These are phyloP conservation scores for Zea mays DNA, from an alignment of 176 grass and related monocot genomes.

Conservation along the genomic window DNA sequence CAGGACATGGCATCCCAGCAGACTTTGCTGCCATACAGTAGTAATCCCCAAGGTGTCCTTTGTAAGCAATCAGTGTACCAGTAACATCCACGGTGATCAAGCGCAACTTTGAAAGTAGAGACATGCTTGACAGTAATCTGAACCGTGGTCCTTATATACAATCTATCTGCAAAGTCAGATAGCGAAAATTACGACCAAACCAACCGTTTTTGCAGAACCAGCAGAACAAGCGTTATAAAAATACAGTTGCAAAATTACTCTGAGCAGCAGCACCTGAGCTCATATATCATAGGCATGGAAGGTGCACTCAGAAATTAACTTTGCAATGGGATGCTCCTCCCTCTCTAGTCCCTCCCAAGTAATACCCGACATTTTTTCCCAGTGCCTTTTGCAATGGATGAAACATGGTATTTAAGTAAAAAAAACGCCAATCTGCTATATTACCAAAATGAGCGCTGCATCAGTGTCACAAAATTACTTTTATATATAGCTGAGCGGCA, in stretches of 20 bases:
- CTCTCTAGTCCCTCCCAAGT: background rate
- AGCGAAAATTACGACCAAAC: background rate
- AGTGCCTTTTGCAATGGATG: background rate
- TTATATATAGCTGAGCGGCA: background rate
- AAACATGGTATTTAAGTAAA: background rate
- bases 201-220: background rate
- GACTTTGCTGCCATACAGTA: constrained; percentile 97
- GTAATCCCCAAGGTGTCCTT: constrained; percentile 96
- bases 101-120: constrained; percentile 73
- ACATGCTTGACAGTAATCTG: constrained; percentile 47
- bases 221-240: background rate
- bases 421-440: background rate
- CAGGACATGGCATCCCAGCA: constrained; percentile 85
- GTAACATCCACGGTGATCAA: constrained; percentile 91
- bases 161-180: constrained; percentile 22
- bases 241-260: background rate
- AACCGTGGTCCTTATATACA: constrained; percentile 10
- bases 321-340: background rate
- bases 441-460: background rate
- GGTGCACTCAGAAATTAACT: background rate
- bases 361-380: background rate
- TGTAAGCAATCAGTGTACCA: constrained; percentile 92
- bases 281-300: constrained; percentile 17
- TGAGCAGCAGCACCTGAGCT: background rate
- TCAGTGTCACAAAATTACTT: background rate